Conservation (phyloP, 768 basidiomycete genomes). For the Trichaptum fuscoviolaceum region DNA sequence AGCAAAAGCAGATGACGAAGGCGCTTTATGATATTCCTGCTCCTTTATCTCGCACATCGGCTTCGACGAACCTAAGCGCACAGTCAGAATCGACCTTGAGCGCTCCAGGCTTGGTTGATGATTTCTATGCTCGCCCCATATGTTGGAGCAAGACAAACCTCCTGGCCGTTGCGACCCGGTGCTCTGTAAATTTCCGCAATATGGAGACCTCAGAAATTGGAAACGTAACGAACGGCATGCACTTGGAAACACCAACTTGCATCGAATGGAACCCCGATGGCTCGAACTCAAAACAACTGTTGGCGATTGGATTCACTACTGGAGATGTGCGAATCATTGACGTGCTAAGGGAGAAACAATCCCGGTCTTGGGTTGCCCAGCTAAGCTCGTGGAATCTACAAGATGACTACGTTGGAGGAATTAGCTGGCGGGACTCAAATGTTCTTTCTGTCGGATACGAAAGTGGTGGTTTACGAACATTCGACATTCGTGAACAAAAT, state of each 20-base stretch:
- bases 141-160: conserved; percentile 46
- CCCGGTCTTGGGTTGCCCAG: neutral
- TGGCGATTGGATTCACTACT: conserved; percentile 73
- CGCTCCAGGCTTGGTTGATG: conserved; percentile 45
- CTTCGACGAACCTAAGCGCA: neutral
- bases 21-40: neutral
- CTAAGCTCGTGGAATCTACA: neutral
- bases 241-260: neutral
- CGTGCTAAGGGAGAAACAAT: neutral
- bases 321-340: conserved; percentile 52
- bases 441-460: neutral
- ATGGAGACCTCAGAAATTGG: neutral
- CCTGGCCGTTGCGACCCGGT: conserved; percentile 33
- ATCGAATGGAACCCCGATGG: neutral
- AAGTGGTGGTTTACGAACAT: neutral
- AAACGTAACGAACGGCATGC: neutral
- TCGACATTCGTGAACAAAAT: neutral
- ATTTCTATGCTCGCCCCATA: conserved; percentile 48
- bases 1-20: neutral
- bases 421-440: neutral
- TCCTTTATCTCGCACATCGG: neutral
- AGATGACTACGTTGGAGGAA: conserved; percentile 3
- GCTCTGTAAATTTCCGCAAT: neutral
- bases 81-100: neutral
- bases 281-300: neutral